Evolutionary conservation across 306 rosid species (phyloP), one percentile per base, ranked within the genome.

Genomic region (Lagenaria siceraria): DNA sequence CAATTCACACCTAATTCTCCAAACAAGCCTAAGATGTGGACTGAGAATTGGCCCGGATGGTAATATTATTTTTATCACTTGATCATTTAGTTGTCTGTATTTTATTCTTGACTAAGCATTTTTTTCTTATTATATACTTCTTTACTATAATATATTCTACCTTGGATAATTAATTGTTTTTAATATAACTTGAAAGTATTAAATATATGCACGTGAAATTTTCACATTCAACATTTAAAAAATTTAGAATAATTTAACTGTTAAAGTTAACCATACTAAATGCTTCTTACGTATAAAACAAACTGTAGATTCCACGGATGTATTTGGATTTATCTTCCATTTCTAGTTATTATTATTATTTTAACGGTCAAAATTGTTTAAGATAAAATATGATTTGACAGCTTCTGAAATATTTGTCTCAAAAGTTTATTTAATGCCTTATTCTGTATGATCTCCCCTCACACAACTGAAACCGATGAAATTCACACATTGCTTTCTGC

Each of bases 31-130:
- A 94, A 88, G 88, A 86, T 94, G 53, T 94, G 98, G 98, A 94
- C 98, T 31, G 98, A 94, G 80, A 94, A 94, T 80, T 94, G 97
- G 97, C 97, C 98, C 53, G 98, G 98, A 83, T 94, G 98, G 98
- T 94, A 90, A 74, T 76, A 83, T 74, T 70, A 62, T 60, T 62
- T 75, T 36, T 52, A 8, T 81, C 79, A 29, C 75, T 56, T 46
- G 75, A 36, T 71, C 66, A 58, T 69, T 77, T 58, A 69, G 69
- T 42, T 7, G 27, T 66, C 35, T 38, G 54, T 21, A 40, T 69
- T 35, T 46, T 52, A 51, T 59, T 80, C 56, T 38, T 68, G 49
- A n/a, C 74, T 36, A 35, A 65, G 15, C 5, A 40, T 6, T 38
- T 66, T n/a, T 4, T 40, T 66, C 42, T 31, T 29, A 15, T 61